Evolutionary conservation across 805 yeast genomes (phyloP).

Genomic region (Candida xiaguanensis): DNA sequence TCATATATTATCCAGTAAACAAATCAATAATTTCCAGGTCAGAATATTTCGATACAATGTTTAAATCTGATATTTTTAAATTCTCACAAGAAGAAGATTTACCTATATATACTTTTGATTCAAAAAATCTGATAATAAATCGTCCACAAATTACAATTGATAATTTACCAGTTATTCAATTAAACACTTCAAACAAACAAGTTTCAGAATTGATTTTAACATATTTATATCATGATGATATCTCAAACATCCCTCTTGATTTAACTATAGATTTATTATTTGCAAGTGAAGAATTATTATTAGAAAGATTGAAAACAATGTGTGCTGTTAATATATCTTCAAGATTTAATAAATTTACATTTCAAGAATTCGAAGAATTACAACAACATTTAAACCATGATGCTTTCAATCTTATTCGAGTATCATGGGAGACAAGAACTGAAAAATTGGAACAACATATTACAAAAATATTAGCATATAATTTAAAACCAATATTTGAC

Average conservation of each 20-base stretch:
- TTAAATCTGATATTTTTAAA: slow-evolving; percentile 41
- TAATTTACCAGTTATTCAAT: slow-evolving; percentile 25
- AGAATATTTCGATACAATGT: slow-evolving; percentile 63
- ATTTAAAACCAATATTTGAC: slow-evolving; percentile 35
- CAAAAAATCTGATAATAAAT: slow-evolving; percentile 9
- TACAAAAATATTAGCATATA: slow-evolving; percentile 54
- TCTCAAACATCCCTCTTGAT: slow-evolving; percentile 43
- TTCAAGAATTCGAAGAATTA: slow-evolving; percentile 16
- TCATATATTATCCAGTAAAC: slow-evolving; percentile 57
- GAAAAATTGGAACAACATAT: slow-evolving; percentile 62
- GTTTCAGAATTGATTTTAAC: slow-evolving; percentile 50
- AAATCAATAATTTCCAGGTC: slow-evolving; percentile 57
- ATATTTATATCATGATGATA: slow-evolving; percentile 59
- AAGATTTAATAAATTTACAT: slow-evolving; percentile 16
- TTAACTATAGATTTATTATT: slow-evolving; percentile 53
- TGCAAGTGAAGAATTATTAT: slow-evolving; percentile 55
- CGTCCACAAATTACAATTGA: slow-evolving; percentile 13
- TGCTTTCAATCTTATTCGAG: slow-evolving; percentile 54
- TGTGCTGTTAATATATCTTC: slow-evolving; percentile 51
- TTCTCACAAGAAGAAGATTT: slow-evolving; percentile 12
- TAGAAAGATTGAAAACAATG: slow-evolving; percentile 63
- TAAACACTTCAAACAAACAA: slow-evolving; percentile 16
- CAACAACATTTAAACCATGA: slow-evolving; percentile 28
- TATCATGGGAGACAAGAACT: slow-evolving; percentile 66
- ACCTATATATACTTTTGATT: slow-evolving; percentile 13